A percentile compares a stretch with the other conserved stretches of the same genome.
Evolutionary conservation across 495 filamentous ascomycete species (phyloP).

Genomic region (Pseudoneurospora amorphoporcata): DNA sequence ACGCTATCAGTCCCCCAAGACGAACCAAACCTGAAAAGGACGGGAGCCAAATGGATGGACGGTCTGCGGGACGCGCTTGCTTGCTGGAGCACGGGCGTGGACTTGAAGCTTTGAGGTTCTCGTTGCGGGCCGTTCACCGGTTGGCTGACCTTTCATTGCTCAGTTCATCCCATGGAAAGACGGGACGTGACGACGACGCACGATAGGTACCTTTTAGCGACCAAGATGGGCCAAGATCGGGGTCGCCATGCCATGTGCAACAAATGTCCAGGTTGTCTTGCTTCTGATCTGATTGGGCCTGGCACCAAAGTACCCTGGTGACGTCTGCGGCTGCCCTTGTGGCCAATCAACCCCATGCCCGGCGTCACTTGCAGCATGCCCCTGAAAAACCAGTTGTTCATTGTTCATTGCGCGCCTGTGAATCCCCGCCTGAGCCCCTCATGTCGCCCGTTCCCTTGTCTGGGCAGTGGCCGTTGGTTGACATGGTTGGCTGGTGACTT

Average conservation of each 20-base stretch:
- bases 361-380: neutral
- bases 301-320: constrained; percentile 5
- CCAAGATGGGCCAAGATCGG: neutral
- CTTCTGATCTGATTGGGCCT: constrained; percentile 2
- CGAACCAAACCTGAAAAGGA: neutral
- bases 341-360: constrained; percentile 1
- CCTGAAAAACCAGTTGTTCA: neutral
- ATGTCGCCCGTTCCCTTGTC: neutral
- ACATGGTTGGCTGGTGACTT: neutral
- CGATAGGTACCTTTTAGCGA: neutral
- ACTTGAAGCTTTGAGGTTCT: neutral
- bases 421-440: neutral
- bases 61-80: neutral
- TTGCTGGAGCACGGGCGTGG: neutral
- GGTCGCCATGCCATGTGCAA: neutral
- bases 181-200: neutral
- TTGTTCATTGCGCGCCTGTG: neutral
- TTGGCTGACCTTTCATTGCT: neutral
- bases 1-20: neutral
- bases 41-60: neutral
- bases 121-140: neutral
- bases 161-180: neutral
- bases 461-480: neutral
- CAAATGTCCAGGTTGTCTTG: neutral
- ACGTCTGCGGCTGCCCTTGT: constrained; percentile 18